Conservation (phyloP, 306 rosid genomes). For the Ammopiptanthus mongolicus region DNA sequence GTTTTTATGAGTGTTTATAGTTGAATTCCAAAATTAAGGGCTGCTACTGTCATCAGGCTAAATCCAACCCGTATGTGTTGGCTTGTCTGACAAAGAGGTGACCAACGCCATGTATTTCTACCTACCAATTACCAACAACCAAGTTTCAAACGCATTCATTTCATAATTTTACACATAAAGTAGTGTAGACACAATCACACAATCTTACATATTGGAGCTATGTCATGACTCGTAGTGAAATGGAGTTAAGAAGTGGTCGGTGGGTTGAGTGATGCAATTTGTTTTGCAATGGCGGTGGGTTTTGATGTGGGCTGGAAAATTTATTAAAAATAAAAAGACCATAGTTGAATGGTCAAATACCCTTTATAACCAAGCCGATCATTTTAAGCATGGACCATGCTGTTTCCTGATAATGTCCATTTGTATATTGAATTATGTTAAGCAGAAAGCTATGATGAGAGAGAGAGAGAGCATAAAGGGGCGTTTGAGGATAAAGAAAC, state of each 20-base stretch:
- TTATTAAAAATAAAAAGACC: background rate
- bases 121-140: constrained; percentile 22
- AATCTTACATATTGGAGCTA: background rate
- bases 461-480: background rate
- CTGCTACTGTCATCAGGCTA: constrained; percentile 20
- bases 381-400: constrained; percentile 17
- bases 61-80: constrained; percentile 20
- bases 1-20: background rate
- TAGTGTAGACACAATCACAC: constrained; percentile 19
- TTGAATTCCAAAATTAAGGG: constrained; percentile 15
- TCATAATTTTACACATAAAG: background rate
- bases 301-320: constrained; percentile 6
- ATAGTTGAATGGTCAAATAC: constrained; percentile 22
- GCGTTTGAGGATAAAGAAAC: background rate
- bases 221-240: background rate
- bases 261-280: background rate
- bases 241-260: background rate
- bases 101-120: constrained; percentile 24
- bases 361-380: background rate
- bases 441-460: background rate
- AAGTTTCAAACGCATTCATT: background rate
- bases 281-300: background rate
- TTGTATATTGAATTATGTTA: background rate
- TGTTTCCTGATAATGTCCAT: background rate
- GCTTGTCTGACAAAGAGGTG: constrained; percentile 35